Base-by-base conservation (phyloP, 805 yeast species). In the Schizosaccharomyces cryophilus region DNA sequence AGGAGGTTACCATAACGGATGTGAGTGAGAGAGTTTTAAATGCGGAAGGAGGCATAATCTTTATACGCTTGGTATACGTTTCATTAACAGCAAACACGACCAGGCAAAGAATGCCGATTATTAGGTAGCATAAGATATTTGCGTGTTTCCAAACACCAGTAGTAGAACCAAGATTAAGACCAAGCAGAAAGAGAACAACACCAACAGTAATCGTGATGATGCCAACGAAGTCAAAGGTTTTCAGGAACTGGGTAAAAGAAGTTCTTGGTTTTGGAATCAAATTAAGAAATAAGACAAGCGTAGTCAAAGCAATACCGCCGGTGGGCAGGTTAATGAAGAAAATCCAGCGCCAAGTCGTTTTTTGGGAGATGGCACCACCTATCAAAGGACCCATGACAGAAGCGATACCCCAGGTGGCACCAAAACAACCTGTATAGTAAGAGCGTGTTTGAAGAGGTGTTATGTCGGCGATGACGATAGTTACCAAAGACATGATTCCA, bases 101-200 rank as follows among this genome's bases (percentile, higher is more conserved):
- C 2, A 51, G 21, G 56, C 56, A 51, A 1, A 51, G 30, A 29
- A 51, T 29, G 26, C 56, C 56, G n/a, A 51, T 24, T 11, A 51
- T 51, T 11, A 51, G n/a, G 24, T 51, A 69, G 68, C 54, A 77
- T 67, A 2, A 76, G 67, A 73, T 73, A 24, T 71, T 62, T 2
- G 75, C 68, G 15, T 76, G 77, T 65, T 74, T 65, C 88, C 88
- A 84, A 0, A 72, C 68, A 66, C 75, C 81, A 11, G 77, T 71
- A 7, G 77, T 71, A 2, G 87, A 87, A 42, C 87, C 87, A 19
- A 83, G 82, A 64, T 77, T 75, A 24, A 80, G 67, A 2, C 83
- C 82, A n/a, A 81, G 73, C 59, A 80, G 71, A 17, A 81, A 65
- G 3, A 81, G 67, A 0, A 80, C 77, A 31, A 75, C 72, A 0